Evolutionary conservation across 2,329 filamentous ascomycete genomes (phyloP).

Genomic region (Endoconidiophora laricicola): DNA sequence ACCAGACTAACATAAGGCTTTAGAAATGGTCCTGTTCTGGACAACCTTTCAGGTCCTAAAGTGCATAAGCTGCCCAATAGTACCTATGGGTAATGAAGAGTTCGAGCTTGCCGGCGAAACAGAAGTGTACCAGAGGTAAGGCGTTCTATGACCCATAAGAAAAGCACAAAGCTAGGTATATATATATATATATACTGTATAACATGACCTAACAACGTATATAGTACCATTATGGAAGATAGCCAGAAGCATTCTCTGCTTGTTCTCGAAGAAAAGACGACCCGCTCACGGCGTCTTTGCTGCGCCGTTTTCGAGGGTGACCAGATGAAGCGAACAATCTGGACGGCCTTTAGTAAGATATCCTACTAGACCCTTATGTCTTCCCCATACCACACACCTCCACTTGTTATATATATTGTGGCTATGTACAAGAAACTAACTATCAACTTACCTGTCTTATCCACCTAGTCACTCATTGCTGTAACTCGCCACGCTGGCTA

Average conservation of each 20-base stretch:
- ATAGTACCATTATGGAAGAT: conserved; percentile 40
- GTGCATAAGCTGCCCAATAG: conserved; percentile 21
- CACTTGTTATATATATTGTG: not conserved
- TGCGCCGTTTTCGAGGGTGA: conserved; percentile 29
- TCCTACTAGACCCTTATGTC: not conserved
- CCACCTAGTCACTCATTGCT: conserved; percentile 34
- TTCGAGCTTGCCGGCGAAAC: conserved; percentile 25
- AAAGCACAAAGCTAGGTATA: not conserved
- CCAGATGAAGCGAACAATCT: conserved; percentile 17
- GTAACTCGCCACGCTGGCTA: conserved; percentile 33
- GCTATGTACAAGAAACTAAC: not conserved
- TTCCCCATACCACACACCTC: no score
- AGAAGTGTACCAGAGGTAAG: conserved; percentile 37
- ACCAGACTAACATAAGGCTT: not conserved
- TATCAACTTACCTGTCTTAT: not conserved
- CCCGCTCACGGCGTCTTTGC: conserved; percentile 33
- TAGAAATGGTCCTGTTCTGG: conserved; percentile 4
- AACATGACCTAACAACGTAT: not conserved
- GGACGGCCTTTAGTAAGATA: conserved; percentile 45
- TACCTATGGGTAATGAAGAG: conserved; percentile 22
- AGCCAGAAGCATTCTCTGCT: conserved; percentile 35
- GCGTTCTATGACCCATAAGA: not conserved
- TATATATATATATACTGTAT: not conserved
- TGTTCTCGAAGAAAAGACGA: conserved; percentile 34
- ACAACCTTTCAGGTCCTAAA: conserved; percentile 29